Evolutionary conservation across 768 basidiomycete species (phyloP).

Genomic region (Mycena belliarum): DNA sequence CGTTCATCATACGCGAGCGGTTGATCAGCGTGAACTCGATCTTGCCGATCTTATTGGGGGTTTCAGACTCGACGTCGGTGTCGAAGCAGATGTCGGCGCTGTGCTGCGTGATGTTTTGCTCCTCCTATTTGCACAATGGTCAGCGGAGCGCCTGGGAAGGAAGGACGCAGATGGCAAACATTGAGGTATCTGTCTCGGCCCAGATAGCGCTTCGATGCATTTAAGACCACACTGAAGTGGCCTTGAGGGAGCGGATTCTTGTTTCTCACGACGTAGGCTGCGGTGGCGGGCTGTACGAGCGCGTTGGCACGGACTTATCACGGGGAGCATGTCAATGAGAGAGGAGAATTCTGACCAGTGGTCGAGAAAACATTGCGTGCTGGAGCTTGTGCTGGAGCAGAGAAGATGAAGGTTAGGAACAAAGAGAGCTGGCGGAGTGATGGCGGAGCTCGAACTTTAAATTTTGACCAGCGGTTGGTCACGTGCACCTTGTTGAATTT

Average conservation of each 20-base stretch:
- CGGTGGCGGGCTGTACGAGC: neutral
- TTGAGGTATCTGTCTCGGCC: neutral
- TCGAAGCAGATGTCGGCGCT: neutral
- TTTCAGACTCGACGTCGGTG: neutral
- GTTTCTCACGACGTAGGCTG: neutral
- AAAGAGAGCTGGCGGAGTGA: too few relatives aligned
- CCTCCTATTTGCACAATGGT: neutral
- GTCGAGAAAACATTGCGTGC: too few relatives aligned
- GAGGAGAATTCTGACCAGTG: too few relatives aligned
- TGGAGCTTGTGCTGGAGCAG: too few relatives aligned
- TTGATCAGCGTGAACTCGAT: neutral
- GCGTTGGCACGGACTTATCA: too few relatives aligned
- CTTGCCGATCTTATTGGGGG: neutral
- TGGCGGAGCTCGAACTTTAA: too few relatives aligned
- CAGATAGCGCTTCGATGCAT: neutral
- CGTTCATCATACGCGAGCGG: neutral
- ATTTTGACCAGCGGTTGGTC: too few relatives aligned
- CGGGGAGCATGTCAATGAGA: too few relatives aligned
- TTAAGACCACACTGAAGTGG: neutral
- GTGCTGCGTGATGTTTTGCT: constrained; percentile 1
- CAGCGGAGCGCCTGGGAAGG: neutral
- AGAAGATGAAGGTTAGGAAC: too few relatives aligned
- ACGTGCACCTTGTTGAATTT: too few relatives aligned
- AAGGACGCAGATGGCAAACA: neutral
- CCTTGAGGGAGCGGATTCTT: neutral